Evolutionary conservation across 192 early-diverging fungal genomes (phyloP).

Genomic region (Podila epigama): DNA sequence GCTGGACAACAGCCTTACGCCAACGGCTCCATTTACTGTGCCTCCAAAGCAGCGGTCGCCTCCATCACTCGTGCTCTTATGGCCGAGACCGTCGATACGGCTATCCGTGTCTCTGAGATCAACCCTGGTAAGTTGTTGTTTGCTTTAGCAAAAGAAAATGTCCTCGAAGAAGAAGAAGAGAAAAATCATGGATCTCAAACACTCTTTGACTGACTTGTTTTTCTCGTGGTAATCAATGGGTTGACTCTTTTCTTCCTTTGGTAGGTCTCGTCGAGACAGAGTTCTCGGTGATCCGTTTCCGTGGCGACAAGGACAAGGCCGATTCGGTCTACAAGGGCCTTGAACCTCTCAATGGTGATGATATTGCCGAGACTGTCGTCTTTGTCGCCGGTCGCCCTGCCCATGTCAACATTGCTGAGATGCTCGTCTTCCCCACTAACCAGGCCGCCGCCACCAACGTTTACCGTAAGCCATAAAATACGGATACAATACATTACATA

Average conservation of each 20-base stretch:
- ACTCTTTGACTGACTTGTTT: background rate
- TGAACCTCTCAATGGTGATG: conserved; percentile 33
- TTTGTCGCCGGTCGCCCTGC: conserved; percentile 79
- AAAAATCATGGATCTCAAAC: background rate
- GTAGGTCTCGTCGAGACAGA: conserved; percentile 84
- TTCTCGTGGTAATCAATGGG: background rate
- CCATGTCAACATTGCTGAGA: conserved; percentile 79
- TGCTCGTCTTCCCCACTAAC: conserved; percentile 56
- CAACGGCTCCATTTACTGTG: conserved; percentile 84
- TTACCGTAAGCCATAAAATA: conserved; percentile 37
- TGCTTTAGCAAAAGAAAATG: background rate
- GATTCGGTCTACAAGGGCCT: conserved; percentile 79
- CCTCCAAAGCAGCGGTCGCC: conserved; percentile 82
- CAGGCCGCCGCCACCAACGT: conserved; percentile 44
- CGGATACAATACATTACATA: background rate
- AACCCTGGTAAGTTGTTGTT: conserved; percentile 54
- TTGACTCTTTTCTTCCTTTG: background rate
- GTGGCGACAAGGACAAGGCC: conserved; percentile 70
- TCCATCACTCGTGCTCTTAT: conserved; percentile 81
- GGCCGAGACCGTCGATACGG: conserved; percentile 77
- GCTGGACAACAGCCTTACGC: conserved; percentile 77
- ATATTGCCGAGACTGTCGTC: conserved; percentile 74
- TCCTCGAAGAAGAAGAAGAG: background rate
- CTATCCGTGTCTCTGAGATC: conserved; percentile 84
- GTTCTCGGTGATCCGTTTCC: conserved; percentile 86